Conservation (phyloP, 2,329 filamentous ascomycete genomes). For the Colletotrichum filicis region DNA sequence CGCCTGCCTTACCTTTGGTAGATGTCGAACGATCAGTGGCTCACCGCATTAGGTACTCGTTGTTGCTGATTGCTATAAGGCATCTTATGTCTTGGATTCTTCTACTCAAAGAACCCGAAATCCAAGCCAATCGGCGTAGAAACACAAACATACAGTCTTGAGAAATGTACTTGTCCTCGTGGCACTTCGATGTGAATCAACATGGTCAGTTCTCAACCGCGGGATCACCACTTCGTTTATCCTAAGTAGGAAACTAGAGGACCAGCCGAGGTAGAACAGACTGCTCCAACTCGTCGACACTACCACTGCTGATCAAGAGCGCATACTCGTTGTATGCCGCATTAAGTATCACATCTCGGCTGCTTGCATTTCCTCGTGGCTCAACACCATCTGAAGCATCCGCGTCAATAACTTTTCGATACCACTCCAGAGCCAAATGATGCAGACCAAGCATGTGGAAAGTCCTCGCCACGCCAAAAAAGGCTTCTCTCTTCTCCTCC, state of each 20-base stretch:
- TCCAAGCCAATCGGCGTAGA: too few species aligned
- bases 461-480: constrained; percentile 81
- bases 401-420: constrained; percentile 21
- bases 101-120: too few species aligned
- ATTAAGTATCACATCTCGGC: constrained; percentile 23
- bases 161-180: too few species aligned
- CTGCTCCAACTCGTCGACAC: constrained; percentile 17
- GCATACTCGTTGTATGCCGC: constrained; percentile 37
- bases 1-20: too few species aligned
- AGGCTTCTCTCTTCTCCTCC: constrained; percentile 75
- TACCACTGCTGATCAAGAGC: constrained; percentile 43
- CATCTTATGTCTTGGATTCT: too few species aligned
- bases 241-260: not conserved
- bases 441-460: constrained; percentile 65
- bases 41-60: too few species aligned
- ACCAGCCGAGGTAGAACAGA: constrained; percentile 20
- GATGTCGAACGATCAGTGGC: too few species aligned
- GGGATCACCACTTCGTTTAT: not conserved
- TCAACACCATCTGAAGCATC: not conserved
- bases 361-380: not conserved
- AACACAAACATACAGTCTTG: too few species aligned
- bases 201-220: not conserved
- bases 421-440: constrained; percentile 36
- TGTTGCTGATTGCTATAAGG: too few species aligned
- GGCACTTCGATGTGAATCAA: not conserved